Base-by-base conservation (phyloP, 805 yeast genomes). In the Wickerhamiella dianesei region DNA sequence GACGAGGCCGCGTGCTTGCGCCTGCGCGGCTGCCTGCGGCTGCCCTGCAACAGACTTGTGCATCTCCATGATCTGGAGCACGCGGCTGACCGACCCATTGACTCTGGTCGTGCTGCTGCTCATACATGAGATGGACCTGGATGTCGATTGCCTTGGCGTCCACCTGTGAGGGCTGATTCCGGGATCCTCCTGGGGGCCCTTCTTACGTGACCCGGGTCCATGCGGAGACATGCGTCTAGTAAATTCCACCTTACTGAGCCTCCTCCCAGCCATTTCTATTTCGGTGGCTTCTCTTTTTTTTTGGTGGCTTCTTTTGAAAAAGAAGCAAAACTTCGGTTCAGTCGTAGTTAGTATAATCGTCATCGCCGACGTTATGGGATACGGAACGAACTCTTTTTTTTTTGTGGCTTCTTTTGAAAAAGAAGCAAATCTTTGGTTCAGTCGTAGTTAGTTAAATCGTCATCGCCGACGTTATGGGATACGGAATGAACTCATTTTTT, bases 31-130 rank as follows among this genome's bases (percentile, higher is more conserved):
- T 32, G n/a, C 21, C 32, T 20, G 19, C 21, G 49, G 48, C n/a
- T 49, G 18, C 9, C 32, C 41, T 22, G 48, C 44, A 21, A 47
- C 53, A 20, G 40, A 41, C 21, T 47, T 48, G 21, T 40, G 44
- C 40, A 21, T 20, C 17, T 37, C 43, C n/a, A 41, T 16, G 32
- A 49, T 46, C 36, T 45, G 41, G n/a, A 35, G 36, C 40, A 43
- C 45, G 39, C 36, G 36, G 45, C 22, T 25, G 9, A 25, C 32
- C 12, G 32, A 25, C 6, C 32, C 32, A 25, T 25, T 25, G 32
- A 25, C 32, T 25, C 32, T 25, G 32, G 32, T 25, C 32, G 32
- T 25, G 12, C 32, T 25, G 32, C 32, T 25, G 32, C 32, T 25
- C 32, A 25, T 25, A 12, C 32, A 25, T 25, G 32, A 25, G 9